Conservation (phyloP, 805 yeast genomes). For the Saccharomycopsis babjevae region DNA sequence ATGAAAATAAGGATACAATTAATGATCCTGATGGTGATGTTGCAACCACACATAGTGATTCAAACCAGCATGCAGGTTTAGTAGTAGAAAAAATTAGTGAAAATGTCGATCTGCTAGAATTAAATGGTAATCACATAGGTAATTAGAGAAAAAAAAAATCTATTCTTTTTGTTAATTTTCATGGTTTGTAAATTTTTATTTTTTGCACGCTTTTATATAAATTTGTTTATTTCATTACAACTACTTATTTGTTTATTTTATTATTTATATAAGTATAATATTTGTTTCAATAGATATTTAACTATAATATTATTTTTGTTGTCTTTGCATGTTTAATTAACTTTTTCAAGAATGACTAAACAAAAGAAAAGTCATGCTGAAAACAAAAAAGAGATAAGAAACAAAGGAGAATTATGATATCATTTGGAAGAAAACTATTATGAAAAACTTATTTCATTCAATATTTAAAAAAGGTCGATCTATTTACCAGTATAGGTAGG, state of each 20-base stretch:
- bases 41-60: background rate
- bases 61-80: background rate
- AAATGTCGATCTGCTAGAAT: constrained; percentile 10
- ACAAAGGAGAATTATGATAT: too few species aligned
- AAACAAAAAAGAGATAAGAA: too few species aligned
- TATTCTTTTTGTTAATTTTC: too few species aligned
- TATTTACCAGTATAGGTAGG: too few species aligned
- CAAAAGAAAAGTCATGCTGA: background rate
- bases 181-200: too few species aligned
- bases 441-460: too few species aligned
- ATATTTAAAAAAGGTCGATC: too few species aligned
- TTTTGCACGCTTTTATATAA: background rate
- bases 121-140: constrained; percentile 1
- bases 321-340: background rate
- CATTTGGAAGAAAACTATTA: too few species aligned
- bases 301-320: background rate
- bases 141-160: background rate
- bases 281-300: background rate
- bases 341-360: background rate
- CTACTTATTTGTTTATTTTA: background rate
- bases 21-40: background rate
- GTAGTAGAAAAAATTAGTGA: constrained; percentile 3
- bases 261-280: background rate
- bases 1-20: constrained; percentile 3
- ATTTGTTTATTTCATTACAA: background rate